phyloP scores from a whole-genome alignment of 495 filamentous ascomycete genomes.

The Xylaria scruposa region DNA sequence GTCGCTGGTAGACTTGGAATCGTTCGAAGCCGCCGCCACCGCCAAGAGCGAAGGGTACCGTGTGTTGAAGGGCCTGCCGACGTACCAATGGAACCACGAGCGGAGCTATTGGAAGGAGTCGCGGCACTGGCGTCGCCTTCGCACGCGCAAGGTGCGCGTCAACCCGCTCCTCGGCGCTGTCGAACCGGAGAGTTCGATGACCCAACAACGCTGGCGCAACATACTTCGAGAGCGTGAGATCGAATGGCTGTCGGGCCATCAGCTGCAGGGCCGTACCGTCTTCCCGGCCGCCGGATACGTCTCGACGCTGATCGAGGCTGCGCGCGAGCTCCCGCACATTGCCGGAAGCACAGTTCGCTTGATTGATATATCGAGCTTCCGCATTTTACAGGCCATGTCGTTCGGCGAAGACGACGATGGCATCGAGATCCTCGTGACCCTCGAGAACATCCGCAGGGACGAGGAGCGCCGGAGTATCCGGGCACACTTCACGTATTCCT shows the following conservation, averaged over 20 bases:
- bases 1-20: not conserved
- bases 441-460: too few relatives aligned
- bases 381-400: too few relatives aligned
- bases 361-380: too few relatives aligned
- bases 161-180: constrained; percentile 50
- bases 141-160: constrained; percentile 24
- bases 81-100: constrained; percentile 57
- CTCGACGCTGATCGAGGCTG: constrained; percentile 56
- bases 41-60: not conserved
- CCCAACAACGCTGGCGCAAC: constrained; percentile 51
- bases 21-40: not conserved
- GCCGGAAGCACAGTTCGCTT: too few relatives aligned
- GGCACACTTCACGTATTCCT: too few relatives aligned
- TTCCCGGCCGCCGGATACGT: constrained; percentile 63
- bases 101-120: constrained; percentile 53
- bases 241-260: constrained; percentile 55
- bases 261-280: constrained; percentile 46
- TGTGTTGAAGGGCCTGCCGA: constrained; percentile 48
- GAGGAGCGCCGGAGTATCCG: too few relatives aligned
- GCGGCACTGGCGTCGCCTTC: constrained; percentile 37
- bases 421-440: too few relatives aligned
- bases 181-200: constrained; percentile 32
- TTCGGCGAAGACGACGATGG: too few relatives aligned
- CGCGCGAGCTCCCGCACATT: not conserved
- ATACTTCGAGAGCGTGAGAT: constrained; percentile 44